Conservation (phyloP, 768 basidiomycete species). For the Peribolospora baueri region DNA sequence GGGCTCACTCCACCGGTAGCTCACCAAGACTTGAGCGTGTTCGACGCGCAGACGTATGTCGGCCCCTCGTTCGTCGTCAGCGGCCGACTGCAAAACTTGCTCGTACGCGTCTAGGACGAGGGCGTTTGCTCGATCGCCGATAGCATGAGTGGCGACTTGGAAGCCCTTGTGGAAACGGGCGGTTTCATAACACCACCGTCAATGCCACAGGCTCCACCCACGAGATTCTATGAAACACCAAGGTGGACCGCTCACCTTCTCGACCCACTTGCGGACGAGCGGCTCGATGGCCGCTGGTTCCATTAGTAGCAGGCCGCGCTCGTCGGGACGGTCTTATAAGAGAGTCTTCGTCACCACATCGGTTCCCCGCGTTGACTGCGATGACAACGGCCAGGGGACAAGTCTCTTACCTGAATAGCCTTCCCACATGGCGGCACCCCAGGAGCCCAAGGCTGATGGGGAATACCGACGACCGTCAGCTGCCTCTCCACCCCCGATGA, state of each 20-base stretch:
- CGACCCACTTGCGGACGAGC: constrained; percentile 38
- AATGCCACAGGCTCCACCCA: background rate
- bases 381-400: too few species aligned
- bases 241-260: constrained; percentile 21
- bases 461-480: too few species aligned
- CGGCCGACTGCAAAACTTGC: constrained; percentile 24
- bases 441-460: constrained; percentile 47
- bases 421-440: constrained; percentile 66
- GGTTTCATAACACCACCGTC: constrained; percentile 2
- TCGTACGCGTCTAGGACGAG: constrained; percentile 66
- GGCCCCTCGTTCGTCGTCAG: background rate
- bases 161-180: constrained; percentile 6
- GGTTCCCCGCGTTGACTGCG: background rate
- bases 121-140: constrained; percentile 55
- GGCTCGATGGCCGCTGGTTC: constrained; percentile 30
- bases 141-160: constrained; percentile 17
- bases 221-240: background rate
- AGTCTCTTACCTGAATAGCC: constrained; percentile 35
- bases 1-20: background rate
- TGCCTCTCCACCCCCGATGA: too few species aligned
- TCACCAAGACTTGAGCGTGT: constrained; percentile 62
- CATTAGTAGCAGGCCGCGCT: constrained; percentile 42
- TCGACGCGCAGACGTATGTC: background rate
- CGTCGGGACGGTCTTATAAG: constrained; percentile 39
- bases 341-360: background rate